Base-by-base conservation (phyloP, 108 stramenopile genomes). In the Aurantiochytrium sp. region DNA sequence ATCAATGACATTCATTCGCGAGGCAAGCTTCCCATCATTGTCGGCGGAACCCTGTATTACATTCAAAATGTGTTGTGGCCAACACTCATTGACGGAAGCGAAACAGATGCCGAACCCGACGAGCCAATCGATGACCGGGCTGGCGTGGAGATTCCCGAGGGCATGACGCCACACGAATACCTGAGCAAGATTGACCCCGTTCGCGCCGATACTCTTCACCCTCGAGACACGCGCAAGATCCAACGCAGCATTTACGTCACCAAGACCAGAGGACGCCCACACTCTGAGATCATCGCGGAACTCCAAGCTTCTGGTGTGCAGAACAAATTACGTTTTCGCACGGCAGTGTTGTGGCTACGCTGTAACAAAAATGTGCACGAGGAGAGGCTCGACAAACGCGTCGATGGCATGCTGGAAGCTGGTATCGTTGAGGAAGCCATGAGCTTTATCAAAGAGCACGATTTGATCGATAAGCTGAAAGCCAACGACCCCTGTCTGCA, bases 31-130 rank as follows among this genome's bases (percentile, higher is more conserved):
- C 89, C 89, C 5, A 51, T 90, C 25, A 29, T 90, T 4, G 87
- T 51, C 10, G 89, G 89, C 5, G 89, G 89, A 44, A 90, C 89
- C 10, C 29, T 88, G 14, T 90, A 90, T 23, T 90, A 90, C 83
- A 29, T 72, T 10, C 89, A 90, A 23, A 35, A 28, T 58, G 35
- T 90, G 23, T 21, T 90, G 44, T 44, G 87, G 57, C 44, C 35
- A 23, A 16, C 87, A 29, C 21, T 60, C 25, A 29, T 90, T 0
- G 76, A 76, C 4, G 87, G 18, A 14, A 8, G 16, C 42, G 42
- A 44, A 35, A 35, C 35, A 5, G 43, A 42, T 59, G 59, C 25
- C n/a, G 43, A 21, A 43, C 5, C 59, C 25, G 28, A 58, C 25
- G 28, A 47, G 60, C 23, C 10, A 5, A 53, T 16, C 29, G 12